Evolutionary conservation across 306 rosid genomes (phyloP).

Genomic region (Fragaria iinumae): DNA sequence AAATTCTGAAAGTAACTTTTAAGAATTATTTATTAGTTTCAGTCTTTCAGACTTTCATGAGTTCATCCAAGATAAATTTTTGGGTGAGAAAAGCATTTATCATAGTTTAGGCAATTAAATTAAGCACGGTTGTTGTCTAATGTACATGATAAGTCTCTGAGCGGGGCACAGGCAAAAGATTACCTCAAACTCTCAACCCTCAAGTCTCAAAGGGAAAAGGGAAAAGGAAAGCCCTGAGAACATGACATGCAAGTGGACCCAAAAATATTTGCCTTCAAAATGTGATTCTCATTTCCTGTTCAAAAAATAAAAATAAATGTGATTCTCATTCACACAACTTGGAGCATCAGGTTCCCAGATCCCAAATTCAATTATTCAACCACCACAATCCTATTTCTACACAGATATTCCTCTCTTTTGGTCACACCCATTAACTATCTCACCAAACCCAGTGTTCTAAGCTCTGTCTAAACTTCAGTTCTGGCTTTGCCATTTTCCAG

Average conservation of each 20-base stretch:
- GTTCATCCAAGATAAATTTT: too few relatives aligned
- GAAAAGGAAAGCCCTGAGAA: neutral
- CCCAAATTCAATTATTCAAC: neutral
- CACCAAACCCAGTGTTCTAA: conserved; percentile 1
- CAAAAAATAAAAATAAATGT: neutral
- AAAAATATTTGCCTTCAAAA: neutral
- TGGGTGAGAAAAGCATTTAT: neutral
- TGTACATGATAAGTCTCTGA: neutral
- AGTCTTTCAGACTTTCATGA: too few relatives aligned
- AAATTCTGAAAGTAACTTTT: neutral
- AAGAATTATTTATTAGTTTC: too few relatives aligned
- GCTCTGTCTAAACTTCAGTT: neutral
- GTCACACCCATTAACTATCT: neutral
- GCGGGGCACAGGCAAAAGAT: neutral
- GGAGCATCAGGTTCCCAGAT: neutral
- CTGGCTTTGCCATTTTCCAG: neutral
- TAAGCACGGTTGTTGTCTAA: neutral
- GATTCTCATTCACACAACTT: neutral
- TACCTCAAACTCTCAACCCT: neutral
- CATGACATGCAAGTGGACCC: neutral
- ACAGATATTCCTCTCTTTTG: neutral
- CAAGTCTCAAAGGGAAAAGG: neutral
- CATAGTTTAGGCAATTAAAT: neutral
- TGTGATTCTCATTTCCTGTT: conserved; percentile 1
- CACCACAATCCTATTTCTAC: neutral